phyloP scores from a whole-genome alignment of 2,329 filamentous ascomycete genomes.

The Penicillium sp. region DNA sequence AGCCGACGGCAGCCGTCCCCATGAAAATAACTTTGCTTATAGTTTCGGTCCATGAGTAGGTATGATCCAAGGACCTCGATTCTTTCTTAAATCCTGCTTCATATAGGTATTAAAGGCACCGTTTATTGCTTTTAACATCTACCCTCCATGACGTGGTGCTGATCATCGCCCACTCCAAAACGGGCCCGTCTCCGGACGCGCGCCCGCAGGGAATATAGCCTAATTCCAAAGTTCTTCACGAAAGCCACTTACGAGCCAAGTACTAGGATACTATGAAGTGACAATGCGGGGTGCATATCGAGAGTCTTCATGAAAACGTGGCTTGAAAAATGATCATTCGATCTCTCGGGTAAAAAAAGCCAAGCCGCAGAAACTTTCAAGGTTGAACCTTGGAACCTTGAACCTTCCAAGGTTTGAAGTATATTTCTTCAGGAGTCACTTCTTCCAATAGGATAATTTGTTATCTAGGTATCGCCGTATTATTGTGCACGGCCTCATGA shows the following conservation, averaged over 20 bases:
- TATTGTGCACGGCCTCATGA: neutral
- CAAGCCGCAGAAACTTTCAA: neutral
- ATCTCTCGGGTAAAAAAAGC: neutral
- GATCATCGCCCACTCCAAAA: slow-evolving; percentile 16
- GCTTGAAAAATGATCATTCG: neutral
- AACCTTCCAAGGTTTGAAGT: neutral
- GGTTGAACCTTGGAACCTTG: neutral
- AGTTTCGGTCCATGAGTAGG: too few relatives aligned
- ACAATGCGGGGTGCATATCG: slow-evolving; percentile 4
- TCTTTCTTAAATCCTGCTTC: too few relatives aligned
- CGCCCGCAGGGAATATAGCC: neutral
- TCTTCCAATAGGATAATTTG: neutral
- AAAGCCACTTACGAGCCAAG: neutral
- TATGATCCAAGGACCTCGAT: too few relatives aligned
- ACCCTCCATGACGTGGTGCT: neutral
- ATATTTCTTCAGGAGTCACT: neutral
- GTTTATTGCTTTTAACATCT: too few relatives aligned
- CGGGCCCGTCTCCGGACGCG: slow-evolving; percentile 10
- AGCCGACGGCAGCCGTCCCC: too few relatives aligned
- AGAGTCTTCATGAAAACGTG: neutral
- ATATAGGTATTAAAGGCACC: too few relatives aligned
- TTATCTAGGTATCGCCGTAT: neutral
- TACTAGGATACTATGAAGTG: neutral
- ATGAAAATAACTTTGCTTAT: too few relatives aligned
- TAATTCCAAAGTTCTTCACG: neutral